phyloP scores from a whole-genome alignment of 2,329 filamentous ascomycete genomes.

The Coniochaeta hoffmannii region DNA sequence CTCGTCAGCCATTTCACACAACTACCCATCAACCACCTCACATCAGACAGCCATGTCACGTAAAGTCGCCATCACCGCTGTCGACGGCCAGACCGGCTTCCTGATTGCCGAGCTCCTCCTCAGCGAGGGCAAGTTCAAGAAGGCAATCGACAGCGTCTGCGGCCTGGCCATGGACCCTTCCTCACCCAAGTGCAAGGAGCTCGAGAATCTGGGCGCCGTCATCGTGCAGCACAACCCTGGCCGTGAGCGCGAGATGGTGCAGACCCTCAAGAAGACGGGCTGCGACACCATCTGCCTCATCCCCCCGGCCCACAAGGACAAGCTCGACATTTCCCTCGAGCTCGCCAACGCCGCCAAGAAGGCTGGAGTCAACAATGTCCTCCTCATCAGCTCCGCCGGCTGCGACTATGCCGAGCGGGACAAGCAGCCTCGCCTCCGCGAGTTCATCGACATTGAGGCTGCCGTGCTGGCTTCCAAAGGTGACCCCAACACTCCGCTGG shows the following conservation, averaged over 20 bases:
- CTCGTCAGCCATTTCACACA: too few species aligned
- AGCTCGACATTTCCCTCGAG: constrained; percentile 36
- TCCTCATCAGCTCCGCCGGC: constrained; percentile 39
- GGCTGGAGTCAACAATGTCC: constrained; percentile 35
- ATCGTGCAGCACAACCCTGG: constrained; percentile 35
- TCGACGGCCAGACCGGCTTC: constrained; percentile 43
- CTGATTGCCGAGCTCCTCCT: constrained; percentile 42
- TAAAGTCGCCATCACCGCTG: constrained; percentile 39
- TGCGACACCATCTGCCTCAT: constrained; percentile 42
- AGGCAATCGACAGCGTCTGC: constrained; percentile 30
- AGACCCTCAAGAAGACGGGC: constrained; percentile 35
- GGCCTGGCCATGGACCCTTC: constrained; percentile 32
- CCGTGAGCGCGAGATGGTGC: constrained; percentile 27
- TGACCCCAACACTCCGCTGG: constrained; percentile 26
- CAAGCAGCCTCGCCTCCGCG: constrained; percentile 38
- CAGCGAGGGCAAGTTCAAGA: constrained; percentile 31
- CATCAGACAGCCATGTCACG: constrained; percentile 28
- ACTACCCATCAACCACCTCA: neutral
- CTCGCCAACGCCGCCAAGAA: constrained; percentile 36
- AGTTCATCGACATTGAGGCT: constrained; percentile 43
- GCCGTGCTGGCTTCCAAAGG: constrained; percentile 35
- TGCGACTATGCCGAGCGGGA: constrained; percentile 41
- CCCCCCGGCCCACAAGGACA: constrained; percentile 37
- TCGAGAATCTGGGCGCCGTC: constrained; percentile 30
- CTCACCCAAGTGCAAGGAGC: constrained; percentile 28